These are phyloP conservation scores for Clathrus columnatus DNA, from an alignment of 768 basidiomycete genomes.

Conservation along the genomic window DNA sequence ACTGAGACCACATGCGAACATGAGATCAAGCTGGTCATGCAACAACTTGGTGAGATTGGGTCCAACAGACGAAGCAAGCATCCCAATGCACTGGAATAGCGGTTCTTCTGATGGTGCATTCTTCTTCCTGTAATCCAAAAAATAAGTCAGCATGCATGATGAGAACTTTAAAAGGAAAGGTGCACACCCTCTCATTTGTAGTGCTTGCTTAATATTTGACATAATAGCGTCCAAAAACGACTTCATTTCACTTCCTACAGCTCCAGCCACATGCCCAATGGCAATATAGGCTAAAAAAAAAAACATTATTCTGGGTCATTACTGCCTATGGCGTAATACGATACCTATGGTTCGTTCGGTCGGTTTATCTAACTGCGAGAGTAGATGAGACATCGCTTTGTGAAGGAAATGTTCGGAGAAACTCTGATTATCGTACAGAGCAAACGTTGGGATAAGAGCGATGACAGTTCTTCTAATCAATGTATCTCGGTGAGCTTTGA, in stretches of 20 bases:
- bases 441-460: slow-evolving; percentile 89
- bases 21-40: slow-evolving; percentile 93
- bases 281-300: slow-evolving; percentile 73
- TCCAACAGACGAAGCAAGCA: slow-evolving; percentile 91
- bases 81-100: slow-evolving; percentile 95
- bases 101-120: slow-evolving; percentile 90
- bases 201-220: slow-evolving; percentile 77
- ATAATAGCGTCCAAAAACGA: slow-evolving; percentile 90
- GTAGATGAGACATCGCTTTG: slow-evolving; percentile 86
- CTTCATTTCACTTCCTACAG: slow-evolving; percentile 92
- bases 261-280: slow-evolving; percentile 88
- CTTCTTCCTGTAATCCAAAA: slow-evolving; percentile 48
- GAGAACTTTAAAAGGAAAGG: background rate
- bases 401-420: slow-evolving; percentile 89
- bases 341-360: slow-evolving; percentile 81
- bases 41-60: slow-evolving; percentile 92
- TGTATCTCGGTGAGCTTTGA: slow-evolving; percentile 78
- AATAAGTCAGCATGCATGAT: background rate
- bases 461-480: slow-evolving; percentile 92
- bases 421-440: slow-evolving; percentile 86
- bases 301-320: background rate
- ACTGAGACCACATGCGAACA: slow-evolving; percentile 91
- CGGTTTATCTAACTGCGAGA: slow-evolving; percentile 82
- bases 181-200: slow-evolving; percentile 76
- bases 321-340: slow-evolving; percentile 18